Base-by-base conservation (phyloP, 371 early-diverging fungal genomes). In the Rhizopus arrhizus region DNA sequence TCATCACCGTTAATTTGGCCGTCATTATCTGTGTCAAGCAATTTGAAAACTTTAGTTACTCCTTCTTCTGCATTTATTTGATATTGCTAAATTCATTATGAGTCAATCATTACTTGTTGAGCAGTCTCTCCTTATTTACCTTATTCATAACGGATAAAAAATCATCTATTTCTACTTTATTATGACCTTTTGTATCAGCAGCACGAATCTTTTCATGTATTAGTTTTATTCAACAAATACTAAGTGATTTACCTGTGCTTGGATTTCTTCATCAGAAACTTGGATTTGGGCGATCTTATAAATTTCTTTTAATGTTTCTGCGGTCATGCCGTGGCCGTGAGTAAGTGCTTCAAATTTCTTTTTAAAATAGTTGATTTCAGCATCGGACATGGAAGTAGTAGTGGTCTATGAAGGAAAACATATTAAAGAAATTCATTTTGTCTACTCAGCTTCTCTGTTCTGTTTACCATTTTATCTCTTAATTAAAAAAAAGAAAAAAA, bases 11-110 rank as follows among this genome's bases (percentile, higher is more conserved):
- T 63, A n/a, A 77, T 58, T 52, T 70, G 61, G 22, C 77, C 77
- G 47, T 77, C 74, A 1, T 68, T 62, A 45, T 77, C 74, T 22
- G 60, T 66, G 56, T 77, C 77, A 51, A 77, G 56, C 13, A 66
- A 22, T 22, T 22, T 22, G 22, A 77, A 77, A 0, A 77, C 69
- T 53, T 70, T 65, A 22, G 36, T 15, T 29, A 63, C 54, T 35
- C 22, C 22, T 22, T 68, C 74, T 57, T 77, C 77, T 46, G 72
- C 58, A 53, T 72, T 55, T 9, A 46, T 36, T 55, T 72, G 61
- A 47, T 68, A 61, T 76, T 76, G 77, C 77, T 76, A 52, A 22
- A 2, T 22, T 22, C 22, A 22, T 22, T 22, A 2, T 22, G 22
- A 22, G 22, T 22, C 22, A 22, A 22, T 22, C 22, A 22, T 22